Conservation (phyloP, 352 stramenopile genomes). For the Phytopythium aichiense region DNA sequence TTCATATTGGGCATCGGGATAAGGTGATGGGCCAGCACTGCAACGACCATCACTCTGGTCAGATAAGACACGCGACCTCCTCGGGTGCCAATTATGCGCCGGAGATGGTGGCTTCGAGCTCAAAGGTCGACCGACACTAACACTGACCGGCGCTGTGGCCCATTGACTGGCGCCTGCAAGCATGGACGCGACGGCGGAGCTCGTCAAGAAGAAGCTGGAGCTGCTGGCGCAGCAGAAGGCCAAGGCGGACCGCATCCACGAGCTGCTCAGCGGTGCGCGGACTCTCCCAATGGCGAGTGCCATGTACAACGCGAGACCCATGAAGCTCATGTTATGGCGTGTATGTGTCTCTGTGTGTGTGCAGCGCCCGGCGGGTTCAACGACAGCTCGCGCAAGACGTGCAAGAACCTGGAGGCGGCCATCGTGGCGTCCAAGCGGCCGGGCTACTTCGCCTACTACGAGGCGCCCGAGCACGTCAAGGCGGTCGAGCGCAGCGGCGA, state of each 20-base stretch:
- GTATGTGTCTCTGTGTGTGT: background rate
- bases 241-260: constrained; percentile 57
- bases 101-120: background rate
- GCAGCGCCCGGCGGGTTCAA: constrained; percentile 66
- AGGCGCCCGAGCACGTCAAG: constrained; percentile 57
- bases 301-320: background rate
- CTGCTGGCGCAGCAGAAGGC: constrained; percentile 62
- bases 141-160: background rate
- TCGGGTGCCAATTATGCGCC: background rate
- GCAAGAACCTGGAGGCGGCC: constrained; percentile 77
- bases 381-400: constrained; percentile 65
- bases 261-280: constrained; percentile 45
- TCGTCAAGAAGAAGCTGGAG: constrained; percentile 78
- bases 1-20: background rate
- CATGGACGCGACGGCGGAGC: constrained; percentile 45
- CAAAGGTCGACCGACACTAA: no score
- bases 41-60: constrained; percentile 7
- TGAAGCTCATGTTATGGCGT: background rate
- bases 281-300: background rate
- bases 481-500: constrained; percentile 46
- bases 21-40: background rate
- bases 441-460: constrained; percentile 72
- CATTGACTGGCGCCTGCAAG: background rate
- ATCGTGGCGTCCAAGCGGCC: constrained; percentile 71
- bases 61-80: background rate